These are phyloP conservation scores for Acidiella bohemica DNA, from an alignment of 495 filamentous ascomycete species.

Conservation along the genomic window DNA sequence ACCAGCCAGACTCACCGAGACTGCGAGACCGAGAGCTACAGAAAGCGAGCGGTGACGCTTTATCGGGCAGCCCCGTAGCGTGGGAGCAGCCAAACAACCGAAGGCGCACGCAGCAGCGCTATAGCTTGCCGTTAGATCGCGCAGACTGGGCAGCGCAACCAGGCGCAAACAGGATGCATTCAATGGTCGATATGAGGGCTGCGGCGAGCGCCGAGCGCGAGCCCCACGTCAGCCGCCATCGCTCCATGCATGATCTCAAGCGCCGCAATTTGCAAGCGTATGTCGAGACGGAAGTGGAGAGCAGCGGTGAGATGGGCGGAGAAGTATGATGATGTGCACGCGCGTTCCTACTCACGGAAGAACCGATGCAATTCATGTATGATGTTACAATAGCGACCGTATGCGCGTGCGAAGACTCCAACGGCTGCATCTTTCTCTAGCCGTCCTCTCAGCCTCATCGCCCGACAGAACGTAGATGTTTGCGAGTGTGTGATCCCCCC, in stretches of 20 bases:
- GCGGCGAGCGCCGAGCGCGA: not conserved
- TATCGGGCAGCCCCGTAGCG: no score
- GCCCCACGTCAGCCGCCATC: constrained; percentile 1
- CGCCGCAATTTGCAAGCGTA: constrained; percentile 6
- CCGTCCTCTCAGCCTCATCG: no score
- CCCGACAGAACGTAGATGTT: no score
- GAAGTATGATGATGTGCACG: not conserved
- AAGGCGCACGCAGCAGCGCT: no score
- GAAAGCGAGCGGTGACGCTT: no score
- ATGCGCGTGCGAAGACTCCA: no score
- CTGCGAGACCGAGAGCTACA: no score
- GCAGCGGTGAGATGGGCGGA: constrained; percentile 1
- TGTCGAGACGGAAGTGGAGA: constrained; percentile 17
- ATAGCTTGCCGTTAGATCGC: constrained; percentile 1
- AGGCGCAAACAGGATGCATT: constrained; percentile 3
- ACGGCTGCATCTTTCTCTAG: no score
- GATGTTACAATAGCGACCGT: not conserved
- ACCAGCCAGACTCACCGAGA: no score
- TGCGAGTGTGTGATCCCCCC: no score
- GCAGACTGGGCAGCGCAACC: constrained; percentile 7
- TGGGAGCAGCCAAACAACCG: no score
- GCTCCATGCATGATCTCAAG: constrained; percentile 10
- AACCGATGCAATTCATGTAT: not conserved
- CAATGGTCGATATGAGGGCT: constrained; percentile 5
- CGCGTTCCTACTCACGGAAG: not conserved